Conservation (phyloP, 163 green algal genomes). For the Chlamydomonas reinhardtii region DNA sequence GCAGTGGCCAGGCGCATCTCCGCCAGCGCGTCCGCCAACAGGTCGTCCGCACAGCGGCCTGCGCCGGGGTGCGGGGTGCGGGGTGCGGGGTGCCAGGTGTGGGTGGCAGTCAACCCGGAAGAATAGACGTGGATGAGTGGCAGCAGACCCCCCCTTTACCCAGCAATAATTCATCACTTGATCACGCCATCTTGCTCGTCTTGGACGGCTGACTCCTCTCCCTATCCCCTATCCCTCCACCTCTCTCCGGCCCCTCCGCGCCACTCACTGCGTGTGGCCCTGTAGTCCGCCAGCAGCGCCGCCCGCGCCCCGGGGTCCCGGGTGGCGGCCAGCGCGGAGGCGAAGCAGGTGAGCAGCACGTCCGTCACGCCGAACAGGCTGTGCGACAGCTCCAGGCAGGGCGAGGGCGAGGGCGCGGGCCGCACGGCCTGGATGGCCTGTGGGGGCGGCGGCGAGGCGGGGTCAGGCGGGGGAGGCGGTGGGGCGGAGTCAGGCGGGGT, state of each 20-base stretch:
- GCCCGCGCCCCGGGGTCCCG: neutral
- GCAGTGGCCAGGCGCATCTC: constrained; percentile 5
- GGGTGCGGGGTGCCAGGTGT: neutral
- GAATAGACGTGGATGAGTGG: too few relatives aligned
- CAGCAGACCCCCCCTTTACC: too few relatives aligned
- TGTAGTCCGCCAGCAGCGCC: constrained; percentile 36
- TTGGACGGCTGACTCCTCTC: too few relatives aligned
- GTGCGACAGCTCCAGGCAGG: constrained; percentile 40
- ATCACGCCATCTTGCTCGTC: too few relatives aligned
- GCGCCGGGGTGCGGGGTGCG: too few relatives aligned
- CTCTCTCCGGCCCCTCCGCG: too few relatives aligned
- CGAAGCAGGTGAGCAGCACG: constrained; percentile 50
- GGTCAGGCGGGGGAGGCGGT: neutral
- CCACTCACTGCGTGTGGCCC: neutral
- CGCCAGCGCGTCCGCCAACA: constrained; percentile 44
- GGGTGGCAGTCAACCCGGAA: too few relatives aligned
- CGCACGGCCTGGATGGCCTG: constrained; percentile 44
- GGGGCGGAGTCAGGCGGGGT: too few relatives aligned
- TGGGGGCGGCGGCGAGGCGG: neutral
- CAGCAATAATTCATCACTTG: too few relatives aligned
- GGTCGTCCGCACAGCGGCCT: neutral
- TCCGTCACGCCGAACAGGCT: constrained; percentile 48
- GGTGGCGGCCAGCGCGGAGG: constrained; percentile 27
- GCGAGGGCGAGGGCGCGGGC: neutral
- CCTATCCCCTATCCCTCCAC: too few relatives aligned